Percentiles rank a stretch among this genome's conserved stretches.
Conservation (phyloP, 2,329 filamentous ascomycete species). For the Fusarium lyarnte region DNA sequence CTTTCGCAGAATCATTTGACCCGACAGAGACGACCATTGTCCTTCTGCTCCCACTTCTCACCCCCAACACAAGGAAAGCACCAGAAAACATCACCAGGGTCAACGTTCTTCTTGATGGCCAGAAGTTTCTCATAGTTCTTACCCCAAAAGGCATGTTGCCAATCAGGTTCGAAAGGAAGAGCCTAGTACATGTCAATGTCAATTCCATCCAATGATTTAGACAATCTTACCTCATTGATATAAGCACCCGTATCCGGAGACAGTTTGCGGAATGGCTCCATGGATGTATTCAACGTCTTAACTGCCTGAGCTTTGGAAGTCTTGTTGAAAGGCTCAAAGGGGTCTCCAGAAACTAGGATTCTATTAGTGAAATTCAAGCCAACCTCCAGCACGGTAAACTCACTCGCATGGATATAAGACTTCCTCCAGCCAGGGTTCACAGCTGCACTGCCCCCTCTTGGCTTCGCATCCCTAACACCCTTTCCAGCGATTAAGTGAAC, state of each 20-base stretch:
- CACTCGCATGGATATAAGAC: constrained; percentile 54
- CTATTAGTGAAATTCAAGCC: too few relatives aligned
- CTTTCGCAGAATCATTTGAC: background rate
- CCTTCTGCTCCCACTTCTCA: constrained; percentile 50
- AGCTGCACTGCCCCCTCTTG: constrained; percentile 56
- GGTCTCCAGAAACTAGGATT: constrained; percentile 44
- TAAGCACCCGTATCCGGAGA: constrained; percentile 55
- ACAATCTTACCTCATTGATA: constrained; percentile 54
- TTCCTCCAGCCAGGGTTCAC: constrained; percentile 63
- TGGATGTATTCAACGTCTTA: constrained; percentile 36
- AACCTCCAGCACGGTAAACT: constrained; percentile 31
- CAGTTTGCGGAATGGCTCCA: constrained; percentile 52
- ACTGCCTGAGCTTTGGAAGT: constrained; percentile 44
- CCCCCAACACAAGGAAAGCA: constrained; percentile 59
- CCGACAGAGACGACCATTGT: constrained; percentile 42
- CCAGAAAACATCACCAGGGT: constrained; percentile 60
- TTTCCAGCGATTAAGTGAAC: constrained; percentile 56
- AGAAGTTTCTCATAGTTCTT: constrained; percentile 57
- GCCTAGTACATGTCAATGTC: constrained; percentile 49
- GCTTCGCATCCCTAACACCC: constrained; percentile 55
- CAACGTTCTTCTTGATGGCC: constrained; percentile 56
- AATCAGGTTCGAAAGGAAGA: constrained; percentile 49
- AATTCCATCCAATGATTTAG: accelerated
- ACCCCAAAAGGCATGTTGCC: constrained; percentile 55
- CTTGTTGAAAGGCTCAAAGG: constrained; percentile 47